Base-by-base conservation (phyloP, 805 yeast genomes). In the Lipomyces chichibuensis region DNA sequence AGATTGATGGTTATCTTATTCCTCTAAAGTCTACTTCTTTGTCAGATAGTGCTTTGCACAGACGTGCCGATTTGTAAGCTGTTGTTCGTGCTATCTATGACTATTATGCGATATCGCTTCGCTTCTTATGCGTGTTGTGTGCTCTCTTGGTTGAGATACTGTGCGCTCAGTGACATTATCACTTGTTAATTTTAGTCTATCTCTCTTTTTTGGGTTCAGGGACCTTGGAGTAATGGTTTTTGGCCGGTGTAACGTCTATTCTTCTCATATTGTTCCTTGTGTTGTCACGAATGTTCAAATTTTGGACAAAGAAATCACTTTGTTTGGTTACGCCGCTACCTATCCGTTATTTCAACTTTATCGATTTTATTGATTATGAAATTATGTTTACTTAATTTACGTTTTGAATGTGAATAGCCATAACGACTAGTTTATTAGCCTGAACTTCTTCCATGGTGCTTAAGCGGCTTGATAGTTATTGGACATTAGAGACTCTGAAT, bases 81-180 rank as follows among this genome's bases (percentile, higher is more conserved):
- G 20, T 43, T n/a, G 20, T 43, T 17, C 49, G 49, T n/a, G 25
- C 49, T 43, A 43, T 43, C 49, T 17, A 43, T 43, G 49, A 43
- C 49, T 43, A n/a, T n/a, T 43, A 6, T 43, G 49, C 49, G 49
- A 43, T 43, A 43, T n/a, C 49, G 49, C 49, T 43, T n/a, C 49
- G 49, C 20, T 29, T 29, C 32, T 29, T 29, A 29, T 29, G 32
- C 7, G 32, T 29, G 32, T 5, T 2, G 32, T 29, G 32, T 5
- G 32, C 32, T 27, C 32, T 7, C 32, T 29, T 29, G 32, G 32
- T 29, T 29, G 7, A 29, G 32, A 29, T 29, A 29, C 32, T 29
- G 4, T 29, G 32, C 32, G 32, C 32, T 29, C 32, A 29, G 7
- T 29, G 32, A 29, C 32, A 0, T 29, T 29, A 29, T 29, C 32